A percentile compares a stretch with the other conserved stretches of the same genome.
Evolutionary conservation across 306 rosid species (phyloP).

Genomic region (Dalbergia cultrata): DNA sequence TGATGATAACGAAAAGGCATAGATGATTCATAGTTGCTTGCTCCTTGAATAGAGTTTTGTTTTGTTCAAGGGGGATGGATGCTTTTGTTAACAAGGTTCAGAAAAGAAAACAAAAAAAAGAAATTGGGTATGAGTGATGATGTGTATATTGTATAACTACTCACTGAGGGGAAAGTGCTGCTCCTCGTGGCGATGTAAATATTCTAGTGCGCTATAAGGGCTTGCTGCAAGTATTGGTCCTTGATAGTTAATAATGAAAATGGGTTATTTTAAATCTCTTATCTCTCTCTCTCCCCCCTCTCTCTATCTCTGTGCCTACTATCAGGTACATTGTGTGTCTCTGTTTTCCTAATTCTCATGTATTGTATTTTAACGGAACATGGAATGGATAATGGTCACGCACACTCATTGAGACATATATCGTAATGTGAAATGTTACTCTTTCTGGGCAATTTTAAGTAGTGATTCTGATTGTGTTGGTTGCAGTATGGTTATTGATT

Average conservation of each 20-base stretch:
- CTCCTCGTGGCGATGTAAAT: conserved; percentile 50
- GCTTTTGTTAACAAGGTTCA: not conserved
- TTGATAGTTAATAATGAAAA: conserved; percentile 41
- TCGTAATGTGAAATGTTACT: not conserved
- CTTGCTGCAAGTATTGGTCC: conserved; percentile 18
- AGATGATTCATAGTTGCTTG: conserved; percentile 34
- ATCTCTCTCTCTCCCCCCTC: too few relatives aligned
- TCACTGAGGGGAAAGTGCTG: conserved; percentile 16
- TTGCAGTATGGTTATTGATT: not conserved
- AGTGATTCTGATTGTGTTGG: conserved; percentile 6
- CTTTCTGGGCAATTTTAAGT: not conserved
- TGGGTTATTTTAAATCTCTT: conserved; percentile 32
- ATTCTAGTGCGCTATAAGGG: conserved; percentile 34
- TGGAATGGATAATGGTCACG: not conserved
- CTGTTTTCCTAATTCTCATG: not conserved
- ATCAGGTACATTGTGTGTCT: not conserved
- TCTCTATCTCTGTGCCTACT: not conserved
- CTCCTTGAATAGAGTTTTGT: conserved; percentile 45
- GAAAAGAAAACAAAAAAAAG: not conserved
- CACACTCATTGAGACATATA: not conserved
- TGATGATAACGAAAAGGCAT: too few relatives aligned
- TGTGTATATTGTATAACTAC: conserved; percentile 41
- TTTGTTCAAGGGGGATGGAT: conserved; percentile 37
- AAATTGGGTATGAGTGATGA: conserved; percentile 4
- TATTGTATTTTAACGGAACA: not conserved